phyloP scores from a whole-genome alignment of 768 basidiomycete genomes.

The Lactarius hatsudake region DNA sequence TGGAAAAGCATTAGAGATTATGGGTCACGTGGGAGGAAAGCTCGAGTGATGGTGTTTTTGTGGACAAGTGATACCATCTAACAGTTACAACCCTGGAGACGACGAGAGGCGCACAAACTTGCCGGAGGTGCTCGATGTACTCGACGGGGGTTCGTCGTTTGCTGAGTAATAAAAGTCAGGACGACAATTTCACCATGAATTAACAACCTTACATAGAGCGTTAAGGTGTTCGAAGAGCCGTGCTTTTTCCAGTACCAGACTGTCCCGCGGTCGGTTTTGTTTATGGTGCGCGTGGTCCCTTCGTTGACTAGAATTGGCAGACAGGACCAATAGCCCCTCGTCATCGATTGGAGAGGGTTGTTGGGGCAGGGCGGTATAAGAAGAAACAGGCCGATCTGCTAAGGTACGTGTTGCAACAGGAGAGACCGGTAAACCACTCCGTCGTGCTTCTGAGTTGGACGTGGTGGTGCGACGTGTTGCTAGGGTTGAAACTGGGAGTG shows the following conservation, averaged over 20 bases:
- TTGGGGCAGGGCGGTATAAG: background rate
- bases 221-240: constrained; percentile 24
- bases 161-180: constrained; percentile 25
- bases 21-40: constrained; percentile 32
- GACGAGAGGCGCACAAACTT: constrained; percentile 35
- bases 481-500: constrained; percentile 15
- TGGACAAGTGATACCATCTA: constrained; percentile 17
- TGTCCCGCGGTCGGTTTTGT: constrained; percentile 25
- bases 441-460: background rate
- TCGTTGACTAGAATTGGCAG: background rate
- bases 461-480: background rate
- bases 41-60: constrained; percentile 35
- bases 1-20: too few species aligned
- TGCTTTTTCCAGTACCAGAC: constrained; percentile 29
- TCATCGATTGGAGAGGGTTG: background rate
- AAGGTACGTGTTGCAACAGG: background rate
- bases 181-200: constrained; percentile 33
- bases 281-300: constrained; percentile 6
- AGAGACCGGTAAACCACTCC: background rate
- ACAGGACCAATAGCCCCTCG: constrained; percentile 6
- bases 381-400: background rate
- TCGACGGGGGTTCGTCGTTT: constrained; percentile 14
- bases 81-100: constrained; percentile 34
- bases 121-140: constrained; percentile 12
- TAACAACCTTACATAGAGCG: constrained; percentile 34